Evolutionary conservation across 1,139 yeast genomes (phyloP).

Genomic region (Meyerozyma carpophila): DNA sequence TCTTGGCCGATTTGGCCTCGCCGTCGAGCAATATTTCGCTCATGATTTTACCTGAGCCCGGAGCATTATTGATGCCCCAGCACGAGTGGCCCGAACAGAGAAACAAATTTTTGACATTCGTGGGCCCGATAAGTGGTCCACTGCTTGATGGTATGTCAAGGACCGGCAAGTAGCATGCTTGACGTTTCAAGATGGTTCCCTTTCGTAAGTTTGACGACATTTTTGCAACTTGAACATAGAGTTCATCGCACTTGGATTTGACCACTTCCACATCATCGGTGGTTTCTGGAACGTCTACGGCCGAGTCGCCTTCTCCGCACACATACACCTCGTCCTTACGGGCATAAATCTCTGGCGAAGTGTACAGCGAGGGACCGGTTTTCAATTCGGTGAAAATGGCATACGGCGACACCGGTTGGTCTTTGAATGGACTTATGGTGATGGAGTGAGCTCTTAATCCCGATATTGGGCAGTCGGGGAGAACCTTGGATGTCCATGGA

Average conservation of each 20-base stretch:
- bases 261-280: slow-evolving; percentile 92
- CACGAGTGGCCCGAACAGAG: slow-evolving; percentile 94
- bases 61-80: slow-evolving; percentile 98
- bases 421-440: slow-evolving; percentile 74
- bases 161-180: slow-evolving; percentile 95
- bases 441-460: slow-evolving; percentile 94
- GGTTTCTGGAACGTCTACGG: slow-evolving; percentile 87
- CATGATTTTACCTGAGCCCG: slow-evolving; percentile 91
- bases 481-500: slow-evolving; percentile 90
- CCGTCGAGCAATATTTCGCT: slow-evolving; percentile 87
- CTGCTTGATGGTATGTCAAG: slow-evolving; percentile 86
- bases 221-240: slow-evolving; percentile 77
- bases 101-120: slow-evolving; percentile 72
- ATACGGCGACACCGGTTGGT: slow-evolving; percentile 74
- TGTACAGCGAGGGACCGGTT: slow-evolving; percentile 57
- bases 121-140: slow-evolving; percentile 92
- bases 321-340: slow-evolving; percentile 94
- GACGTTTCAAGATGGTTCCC: slow-evolving; percentile 78
- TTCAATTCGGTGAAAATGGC: slow-evolving; percentile 92
- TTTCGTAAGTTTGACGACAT: slow-evolving; percentile 64
- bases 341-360: slow-evolving; percentile 92
- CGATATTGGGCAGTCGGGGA: slow-evolving; percentile 89
- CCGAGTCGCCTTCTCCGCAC: slow-evolving; percentile 94
- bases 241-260: slow-evolving; percentile 79
- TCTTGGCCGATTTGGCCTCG: slow-evolving; percentile 69